phyloP scores from a whole-genome alignment of 83 land plant species.

The Diphasiastrum complanatum region DNA sequence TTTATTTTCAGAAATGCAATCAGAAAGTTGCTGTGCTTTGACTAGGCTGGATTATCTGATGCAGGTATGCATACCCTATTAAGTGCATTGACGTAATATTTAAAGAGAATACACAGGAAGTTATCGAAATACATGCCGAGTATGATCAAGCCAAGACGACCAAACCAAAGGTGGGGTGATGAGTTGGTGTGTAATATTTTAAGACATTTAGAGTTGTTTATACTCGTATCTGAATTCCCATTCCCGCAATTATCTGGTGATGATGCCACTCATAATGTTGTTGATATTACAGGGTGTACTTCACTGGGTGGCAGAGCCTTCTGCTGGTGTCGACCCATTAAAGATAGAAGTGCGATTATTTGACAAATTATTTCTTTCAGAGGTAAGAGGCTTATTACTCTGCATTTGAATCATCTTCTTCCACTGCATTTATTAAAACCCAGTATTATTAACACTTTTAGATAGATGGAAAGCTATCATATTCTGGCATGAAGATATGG shows the following conservation, averaged over 20 bases:
- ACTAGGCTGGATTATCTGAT: neutral
- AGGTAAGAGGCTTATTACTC: constrained; percentile 56
- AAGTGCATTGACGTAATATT: constrained; percentile 82
- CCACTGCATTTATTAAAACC: too few relatives aligned
- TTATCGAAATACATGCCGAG: constrained; percentile 75
- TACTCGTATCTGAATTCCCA: neutral
- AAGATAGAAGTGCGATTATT: constrained; percentile 85
- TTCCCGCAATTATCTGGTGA: neutral
- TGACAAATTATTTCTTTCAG: constrained; percentile 77
- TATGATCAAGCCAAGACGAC: constrained; percentile 74
- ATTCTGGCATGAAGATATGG: too few relatives aligned
- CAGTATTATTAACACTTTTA: too few relatives aligned
- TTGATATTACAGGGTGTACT: constrained; percentile 68
- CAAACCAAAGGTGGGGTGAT: constrained; percentile 84
- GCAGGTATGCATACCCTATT: constrained; percentile 91
- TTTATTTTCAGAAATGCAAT: too few relatives aligned
- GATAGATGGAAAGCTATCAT: too few relatives aligned
- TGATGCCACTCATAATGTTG: neutral
- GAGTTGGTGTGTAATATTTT: too few relatives aligned
- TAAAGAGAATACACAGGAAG: constrained; percentile 55
- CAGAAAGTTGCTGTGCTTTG: neutral
- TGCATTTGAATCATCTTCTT: too few relatives aligned
- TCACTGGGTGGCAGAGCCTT: constrained; percentile 91
- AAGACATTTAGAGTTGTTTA: neutral
- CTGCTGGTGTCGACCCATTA: constrained; percentile 65